Base-by-base conservation (phyloP, 192 early-diverging fungal genomes). In the Podila verticillata region DNA sequence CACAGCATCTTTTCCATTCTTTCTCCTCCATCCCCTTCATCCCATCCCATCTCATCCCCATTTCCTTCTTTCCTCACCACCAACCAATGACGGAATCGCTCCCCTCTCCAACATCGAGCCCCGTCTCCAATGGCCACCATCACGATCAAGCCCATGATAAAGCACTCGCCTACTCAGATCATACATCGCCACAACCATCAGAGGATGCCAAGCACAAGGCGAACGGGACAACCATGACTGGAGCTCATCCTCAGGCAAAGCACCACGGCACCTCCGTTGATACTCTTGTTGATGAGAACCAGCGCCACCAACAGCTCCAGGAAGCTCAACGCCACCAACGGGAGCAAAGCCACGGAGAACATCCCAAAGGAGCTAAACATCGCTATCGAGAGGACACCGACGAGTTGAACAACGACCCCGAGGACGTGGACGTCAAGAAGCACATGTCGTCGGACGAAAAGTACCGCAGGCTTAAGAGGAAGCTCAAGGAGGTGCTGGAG, bases 381-480 rank as follows among this genome's bases (percentile, higher is more conserved):
- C 13, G 17, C 7, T 44, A 44, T 44, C 13, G 51, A 48, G 51
- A 54, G 65, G 31, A 66, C 15, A 8, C 28, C n/a, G 51, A 56
- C 24, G 48, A 19, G 30, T 17, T 44, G 39, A 44, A 2, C 39
- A 44, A 44, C 39, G 65, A 57, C 0, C 48, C 48, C n/a, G 15
- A 32, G 20, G 19, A 65, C 28, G 32, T 24, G 20, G 48, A 59
- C 22, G 28, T 10, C 26, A 7, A 58, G 28, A 49, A 7, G 28
- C 57, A 39, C 20, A 17, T 59, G 9, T 26, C 56, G 36, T 78
- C 65, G 19, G 83, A 84, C 13, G 81, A 85, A 35, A 87, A 83
- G 39, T 86, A 84, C 47, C 83, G 69, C 36, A 66, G 70, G 36
- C 57, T 86, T 35, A 84, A 88, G 63, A 68, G 81, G 12, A 86